Conservation (phyloP, 208 protist genomes). For the Balamuthia mandrillaris region DNA sequence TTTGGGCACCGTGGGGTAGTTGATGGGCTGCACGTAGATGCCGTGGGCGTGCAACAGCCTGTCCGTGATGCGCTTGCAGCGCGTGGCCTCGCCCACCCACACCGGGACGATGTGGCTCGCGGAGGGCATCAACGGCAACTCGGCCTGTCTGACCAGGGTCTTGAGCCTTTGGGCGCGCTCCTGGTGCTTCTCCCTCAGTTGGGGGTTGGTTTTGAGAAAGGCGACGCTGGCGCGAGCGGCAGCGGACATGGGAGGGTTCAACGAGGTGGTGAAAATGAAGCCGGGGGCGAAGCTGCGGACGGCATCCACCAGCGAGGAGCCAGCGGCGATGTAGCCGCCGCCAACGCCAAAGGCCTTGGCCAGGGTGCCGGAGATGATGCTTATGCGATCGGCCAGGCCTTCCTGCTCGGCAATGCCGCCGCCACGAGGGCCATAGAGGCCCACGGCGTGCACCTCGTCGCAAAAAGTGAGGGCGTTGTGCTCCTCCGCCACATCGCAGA, state of each 20-base stretch:
- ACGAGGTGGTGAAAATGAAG: constrained; percentile 86
- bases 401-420: constrained; percentile 89
- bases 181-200: constrained; percentile 52
- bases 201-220: constrained; percentile 50
- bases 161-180: constrained; percentile 65
- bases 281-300: constrained; percentile 75
- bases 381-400: constrained; percentile 81
- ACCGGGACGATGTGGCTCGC: constrained; percentile 78
- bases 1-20: constrained; percentile 83
- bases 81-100: constrained; percentile 72
- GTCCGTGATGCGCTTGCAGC: constrained; percentile 74
- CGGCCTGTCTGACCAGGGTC: constrained; percentile 48
- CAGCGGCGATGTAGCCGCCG: constrained; percentile 87
- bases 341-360: constrained; percentile 90
- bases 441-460: constrained; percentile 97
- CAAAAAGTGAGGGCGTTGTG: constrained; percentile 94
- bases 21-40: constrained; percentile 85
- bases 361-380: constrained; percentile 93
- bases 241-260: constrained; percentile 81
- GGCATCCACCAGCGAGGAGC: constrained; percentile 68
- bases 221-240: constrained; percentile 65
- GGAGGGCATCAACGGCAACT: constrained; percentile 72
- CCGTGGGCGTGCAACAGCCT: constrained; percentile 68
- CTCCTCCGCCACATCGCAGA: constrained; percentile 89
- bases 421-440: constrained; percentile 88